phyloP scores from a whole-genome alignment of 2,329 filamentous ascomycete genomes.

The Aspergillus sp. region DNA sequence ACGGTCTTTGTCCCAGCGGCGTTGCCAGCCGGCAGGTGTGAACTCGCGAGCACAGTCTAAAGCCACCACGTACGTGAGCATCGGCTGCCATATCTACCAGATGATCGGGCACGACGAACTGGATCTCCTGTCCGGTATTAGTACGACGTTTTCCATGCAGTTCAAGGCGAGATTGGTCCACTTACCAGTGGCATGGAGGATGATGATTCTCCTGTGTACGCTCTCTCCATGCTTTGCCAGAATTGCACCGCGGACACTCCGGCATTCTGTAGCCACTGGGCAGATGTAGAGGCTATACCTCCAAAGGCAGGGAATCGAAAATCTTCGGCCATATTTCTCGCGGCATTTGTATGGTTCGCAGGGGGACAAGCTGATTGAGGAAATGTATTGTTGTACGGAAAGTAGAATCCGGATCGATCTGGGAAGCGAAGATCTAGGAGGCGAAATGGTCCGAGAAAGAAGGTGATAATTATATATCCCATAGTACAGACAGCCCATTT shows the following conservation, averaged over 20 bases:
- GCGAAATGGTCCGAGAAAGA: too few relatives aligned
- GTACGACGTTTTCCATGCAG: not conserved
- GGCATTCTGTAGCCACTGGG: not conserved
- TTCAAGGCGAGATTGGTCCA: too few relatives aligned
- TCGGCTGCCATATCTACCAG: not conserved
- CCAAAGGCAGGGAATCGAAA: not conserved
- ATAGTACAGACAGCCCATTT: too few relatives aligned
- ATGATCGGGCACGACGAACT: not conserved
- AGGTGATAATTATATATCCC: too few relatives aligned
- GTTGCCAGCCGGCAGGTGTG: not conserved
- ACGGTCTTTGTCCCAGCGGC: not conserved
- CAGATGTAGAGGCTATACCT: not conserved
- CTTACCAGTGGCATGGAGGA: not conserved
- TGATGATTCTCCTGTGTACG: not conserved
- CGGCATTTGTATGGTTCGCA: too few relatives aligned
- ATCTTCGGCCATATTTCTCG: not conserved
- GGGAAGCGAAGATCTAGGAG: too few relatives aligned
- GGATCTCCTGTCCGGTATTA: too few relatives aligned
- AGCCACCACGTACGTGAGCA: not conserved
- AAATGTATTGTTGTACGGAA: too few relatives aligned
- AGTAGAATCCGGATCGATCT: too few relatives aligned
- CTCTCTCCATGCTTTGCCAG: not conserved
- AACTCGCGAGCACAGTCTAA: not conserved
- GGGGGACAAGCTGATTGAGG: not conserved
- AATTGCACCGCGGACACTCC: not conserved